Percentiles rank a stretch among this genome's conserved stretches.
phyloP scores from a whole-genome alignment of 768 basidiomycete species.

The Kwoniella dejecticola region DNA sequence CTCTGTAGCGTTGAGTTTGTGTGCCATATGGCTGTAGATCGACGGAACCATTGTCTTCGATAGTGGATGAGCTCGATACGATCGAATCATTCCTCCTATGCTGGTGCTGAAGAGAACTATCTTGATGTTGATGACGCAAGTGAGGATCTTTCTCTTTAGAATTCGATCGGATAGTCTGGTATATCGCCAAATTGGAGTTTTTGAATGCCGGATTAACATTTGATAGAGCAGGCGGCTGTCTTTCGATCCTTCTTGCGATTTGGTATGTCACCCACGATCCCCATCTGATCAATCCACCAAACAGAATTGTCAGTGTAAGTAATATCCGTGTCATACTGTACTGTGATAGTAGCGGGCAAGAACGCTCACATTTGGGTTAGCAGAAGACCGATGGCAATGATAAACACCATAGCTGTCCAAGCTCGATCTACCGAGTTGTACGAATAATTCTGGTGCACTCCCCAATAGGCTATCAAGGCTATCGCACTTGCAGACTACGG shows the following conservation, averaged over 20 bases:
- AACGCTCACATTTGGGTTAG: conserved; percentile 39
- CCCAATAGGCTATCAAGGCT: conserved; percentile 39
- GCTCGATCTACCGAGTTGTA: conserved; percentile 32
- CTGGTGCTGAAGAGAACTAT: too few relatives aligned
- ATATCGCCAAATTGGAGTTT: conserved; percentile 1
- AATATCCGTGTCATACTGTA: too few relatives aligned
- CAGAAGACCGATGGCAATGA: conserved; percentile 36
- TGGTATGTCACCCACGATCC: conserved; percentile 37
- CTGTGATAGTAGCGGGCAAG: too few relatives aligned
- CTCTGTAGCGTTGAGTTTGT: not conserved
- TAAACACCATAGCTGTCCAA: conserved; percentile 30
- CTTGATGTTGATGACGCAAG: not conserved
- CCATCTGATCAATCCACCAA: conserved; percentile 23
- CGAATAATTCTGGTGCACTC: conserved; percentile 26
- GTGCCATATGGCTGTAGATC: too few relatives aligned
- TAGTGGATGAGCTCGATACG: not conserved
- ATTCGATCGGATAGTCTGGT: not conserved
- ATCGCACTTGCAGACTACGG: conserved; percentile 32
- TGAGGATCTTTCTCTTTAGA: not conserved
- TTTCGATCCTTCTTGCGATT: conserved; percentile 12
- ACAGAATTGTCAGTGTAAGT: not conserved
- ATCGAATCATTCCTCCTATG: conserved; percentile 1
- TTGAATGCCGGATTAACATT: not conserved
- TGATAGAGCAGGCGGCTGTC: not conserved
- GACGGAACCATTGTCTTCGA: too few relatives aligned